Base-by-base conservation (phyloP, 2,329 filamentous ascomycete genomes). In the Cercospora sp. region DNA sequence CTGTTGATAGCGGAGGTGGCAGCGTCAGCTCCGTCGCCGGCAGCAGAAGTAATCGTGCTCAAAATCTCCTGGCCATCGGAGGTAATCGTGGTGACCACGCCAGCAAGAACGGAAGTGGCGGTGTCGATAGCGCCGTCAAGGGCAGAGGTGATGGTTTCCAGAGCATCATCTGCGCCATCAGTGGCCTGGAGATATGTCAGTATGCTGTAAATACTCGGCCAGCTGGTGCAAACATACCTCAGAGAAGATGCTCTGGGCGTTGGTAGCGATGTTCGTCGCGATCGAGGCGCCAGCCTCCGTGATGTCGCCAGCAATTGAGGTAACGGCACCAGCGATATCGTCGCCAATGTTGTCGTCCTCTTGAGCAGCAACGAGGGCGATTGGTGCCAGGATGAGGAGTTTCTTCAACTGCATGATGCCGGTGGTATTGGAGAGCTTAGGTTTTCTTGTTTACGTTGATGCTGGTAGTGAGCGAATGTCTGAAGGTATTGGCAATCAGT, bases 341-440 rank as follows among this genome's bases (percentile, higher is more conserved):
- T 67, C 68, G 42, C 28, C 61, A 12, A 70, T 62, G 36, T 65
- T 51, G 9, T 65, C 68, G 23, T 62, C 60, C 13, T 70, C 66
- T 42, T 75, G 72, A 9, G 72, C 72, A 4, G 63, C 64, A 65
- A 66, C 72, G n/a, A 74, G 31, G 48, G 63, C 63, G 28, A 67
- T 65, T 13, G 70, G 68, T n/a, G 67, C 55, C 66, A 74, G 64
- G 62, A 75, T 53, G 55, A 72, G 64, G 63, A 70, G 53, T 45
- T 72, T 65, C 28, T 69, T 67, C 62, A 72, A 57, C 59, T 74
- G 72, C 73, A 75, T 75, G 63, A 57, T 58, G 67, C 63, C 42
- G 60, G 23, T 26, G n/a, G 20, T 60, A 0, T 63, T 48, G 65
- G 51, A 63, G 33, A 45, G 51, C 26, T 63, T 68, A 39, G 39